A percentile compares a stretch with the other conserved stretches of the same genome.
Conservation (phyloP, 139 green algal genomes). For the Volvox reticuliferus region DNA sequence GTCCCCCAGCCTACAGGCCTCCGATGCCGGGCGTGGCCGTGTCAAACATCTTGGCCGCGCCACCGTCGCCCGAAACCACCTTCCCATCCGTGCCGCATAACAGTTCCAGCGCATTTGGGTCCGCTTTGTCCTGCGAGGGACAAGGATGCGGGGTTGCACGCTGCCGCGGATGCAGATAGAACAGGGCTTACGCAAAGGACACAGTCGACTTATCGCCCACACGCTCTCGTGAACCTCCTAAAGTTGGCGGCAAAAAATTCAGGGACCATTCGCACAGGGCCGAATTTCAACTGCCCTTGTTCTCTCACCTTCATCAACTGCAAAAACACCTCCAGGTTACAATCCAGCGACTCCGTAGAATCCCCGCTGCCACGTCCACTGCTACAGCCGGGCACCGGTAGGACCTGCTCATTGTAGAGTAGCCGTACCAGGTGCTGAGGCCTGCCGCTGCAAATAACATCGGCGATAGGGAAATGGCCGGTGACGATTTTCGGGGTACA, state of each 20-base stretch:
- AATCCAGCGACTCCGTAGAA: slow-evolving; percentile 5
- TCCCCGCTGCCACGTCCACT: not conserved
- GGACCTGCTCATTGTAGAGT: slow-evolving; percentile 68
- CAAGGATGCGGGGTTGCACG: too few relatives aligned
- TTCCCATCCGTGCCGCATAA: not conserved
- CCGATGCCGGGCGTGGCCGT: not conserved
- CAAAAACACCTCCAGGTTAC: slow-evolving; percentile 53
- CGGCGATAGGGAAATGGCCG: not conserved
- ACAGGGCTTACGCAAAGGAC: too few relatives aligned
- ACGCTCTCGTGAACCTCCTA: too few relatives aligned
- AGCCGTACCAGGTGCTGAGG: slow-evolving; percentile 49
- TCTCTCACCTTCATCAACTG: slow-evolving; percentile 17
- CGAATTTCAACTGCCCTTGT: too few relatives aligned
- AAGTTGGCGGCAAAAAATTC: too few relatives aligned
- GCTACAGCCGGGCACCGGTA: slow-evolving; percentile 51
- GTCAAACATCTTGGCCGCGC: slow-evolving; percentile 20
- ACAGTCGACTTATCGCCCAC: too few relatives aligned
- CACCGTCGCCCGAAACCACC: not conserved
- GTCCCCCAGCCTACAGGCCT: not conserved
- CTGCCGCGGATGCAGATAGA: too few relatives aligned
- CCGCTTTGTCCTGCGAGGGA: slow-evolving; percentile 12
- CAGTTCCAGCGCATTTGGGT: slow-evolving; percentile 7
- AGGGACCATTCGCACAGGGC: too few relatives aligned
- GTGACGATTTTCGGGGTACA: too few relatives aligned
- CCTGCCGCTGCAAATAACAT: not conserved